Conservation (phyloP, 139 green algal genomes). For the Eudorina sp. region DNA sequence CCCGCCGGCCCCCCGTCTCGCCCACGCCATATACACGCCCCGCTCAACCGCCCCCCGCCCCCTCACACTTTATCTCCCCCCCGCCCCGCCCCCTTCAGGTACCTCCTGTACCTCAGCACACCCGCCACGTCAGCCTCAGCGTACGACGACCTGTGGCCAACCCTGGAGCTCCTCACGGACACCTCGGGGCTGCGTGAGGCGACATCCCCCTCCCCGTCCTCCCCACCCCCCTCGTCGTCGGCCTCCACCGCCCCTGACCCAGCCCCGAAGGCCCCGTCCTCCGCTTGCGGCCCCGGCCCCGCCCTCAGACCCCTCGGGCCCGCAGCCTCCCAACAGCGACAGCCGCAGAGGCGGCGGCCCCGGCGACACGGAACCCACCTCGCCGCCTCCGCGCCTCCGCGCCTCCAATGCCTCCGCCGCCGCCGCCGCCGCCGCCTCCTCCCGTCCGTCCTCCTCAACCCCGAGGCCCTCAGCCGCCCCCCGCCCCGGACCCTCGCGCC, state of each 20-base stretch:
- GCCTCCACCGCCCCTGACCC: no score
- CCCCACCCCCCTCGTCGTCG: not conserved
- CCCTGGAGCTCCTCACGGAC: conserved; percentile 1
- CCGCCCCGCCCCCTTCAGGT: not conserved
- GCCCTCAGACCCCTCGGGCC: not conserved
- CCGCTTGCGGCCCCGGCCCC: no score
- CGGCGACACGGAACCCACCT: no score
- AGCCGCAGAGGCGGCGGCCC: no score
- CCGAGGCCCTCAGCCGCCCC: not conserved
- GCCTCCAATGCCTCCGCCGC: not conserved
- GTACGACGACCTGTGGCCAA: conserved; percentile 31
- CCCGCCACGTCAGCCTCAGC: not conserved
- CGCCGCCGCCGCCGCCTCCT: not conserved
- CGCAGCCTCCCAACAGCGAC: no score
- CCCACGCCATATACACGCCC: no score
- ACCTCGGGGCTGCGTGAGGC: not conserved
- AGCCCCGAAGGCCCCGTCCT: no score
- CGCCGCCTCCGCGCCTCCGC: not conserved
- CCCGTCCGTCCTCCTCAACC: not conserved
- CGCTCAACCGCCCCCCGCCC: no score
- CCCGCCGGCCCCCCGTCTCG: not conserved
- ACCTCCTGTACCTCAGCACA: conserved; percentile 48
- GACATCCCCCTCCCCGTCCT: not conserved
- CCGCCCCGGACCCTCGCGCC: not conserved
- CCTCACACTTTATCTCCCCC: not conserved